Conservation (phyloP, 768 basidiomycete genomes). For the Phlebiopsis flavidoalba region DNA sequence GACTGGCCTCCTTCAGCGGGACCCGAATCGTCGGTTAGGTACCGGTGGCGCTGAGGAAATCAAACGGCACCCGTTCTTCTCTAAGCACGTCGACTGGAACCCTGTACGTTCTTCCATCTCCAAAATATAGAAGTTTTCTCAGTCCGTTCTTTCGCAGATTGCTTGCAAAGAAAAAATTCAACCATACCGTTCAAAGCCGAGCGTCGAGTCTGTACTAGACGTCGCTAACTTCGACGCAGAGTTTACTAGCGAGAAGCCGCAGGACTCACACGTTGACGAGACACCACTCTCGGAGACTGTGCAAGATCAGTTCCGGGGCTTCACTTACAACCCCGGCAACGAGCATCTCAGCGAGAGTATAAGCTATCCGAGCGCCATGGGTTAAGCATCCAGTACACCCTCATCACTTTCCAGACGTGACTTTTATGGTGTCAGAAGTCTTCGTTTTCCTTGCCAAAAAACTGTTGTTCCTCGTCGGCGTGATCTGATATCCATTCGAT, state of each 20-base stretch:
- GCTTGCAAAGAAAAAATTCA: slow-evolving; percentile 95
- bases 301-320: slow-evolving; percentile 91
- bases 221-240: slow-evolving; percentile 97
- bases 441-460: too few relatives aligned
- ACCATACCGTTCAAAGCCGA: slow-evolving; percentile 89
- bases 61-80: slow-evolving; percentile 92
- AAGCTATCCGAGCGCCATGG: slow-evolving; percentile 42
- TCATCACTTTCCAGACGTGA: not conserved
- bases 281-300: slow-evolving; percentile 92
- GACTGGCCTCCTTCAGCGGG: slow-evolving; percentile 81
- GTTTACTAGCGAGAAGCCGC: slow-evolving; percentile 92
- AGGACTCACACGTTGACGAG: slow-evolving; percentile 94
- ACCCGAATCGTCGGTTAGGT: slow-evolving; percentile 84
- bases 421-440: not conserved
- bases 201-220: slow-evolving; percentile 91
- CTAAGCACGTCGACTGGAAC: slow-evolving; percentile 91
- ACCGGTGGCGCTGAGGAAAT: slow-evolving; percentile 93
- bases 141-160: slow-evolving; percentile 42
- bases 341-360: slow-evolving; percentile 84
- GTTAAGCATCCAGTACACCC: slow-evolving; percentile 1
- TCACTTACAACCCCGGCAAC: slow-evolving; percentile 84
- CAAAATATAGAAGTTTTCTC: not conserved
- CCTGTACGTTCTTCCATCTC: slow-evolving; percentile 36
- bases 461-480: not conserved
- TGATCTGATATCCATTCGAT: not conserved